Conservation (phyloP, 2,329 filamentous ascomycete genomes). For the Sarocladium kiliense region DNA sequence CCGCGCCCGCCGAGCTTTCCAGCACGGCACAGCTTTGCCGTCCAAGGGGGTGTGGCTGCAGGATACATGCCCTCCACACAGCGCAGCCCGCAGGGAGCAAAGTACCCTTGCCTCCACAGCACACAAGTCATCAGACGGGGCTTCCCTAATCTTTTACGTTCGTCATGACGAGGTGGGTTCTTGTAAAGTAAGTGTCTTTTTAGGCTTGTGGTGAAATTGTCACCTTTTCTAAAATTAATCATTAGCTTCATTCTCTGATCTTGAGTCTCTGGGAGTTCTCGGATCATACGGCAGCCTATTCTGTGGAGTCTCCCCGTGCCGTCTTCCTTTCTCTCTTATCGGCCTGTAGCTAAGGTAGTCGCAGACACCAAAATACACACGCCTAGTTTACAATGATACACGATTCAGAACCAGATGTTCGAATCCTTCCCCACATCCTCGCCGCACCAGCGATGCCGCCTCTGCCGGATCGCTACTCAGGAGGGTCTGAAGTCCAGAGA, state of each 20-base stretch:
- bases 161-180: too few relatives aligned
- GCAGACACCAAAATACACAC: too few relatives aligned
- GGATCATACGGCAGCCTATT: slow-evolving; percentile 8
- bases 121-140: too few relatives aligned
- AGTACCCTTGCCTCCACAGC: not conserved
- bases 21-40: slow-evolving; percentile 9
- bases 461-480: not conserved
- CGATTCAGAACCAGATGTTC: not conserved
- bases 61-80: not conserved
- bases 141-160: too few relatives aligned
- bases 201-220: not conserved
- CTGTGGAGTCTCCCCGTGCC: not conserved
- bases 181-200: not conserved
- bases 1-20: not conserved
- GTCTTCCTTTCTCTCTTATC: too few relatives aligned
- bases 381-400: not conserved
- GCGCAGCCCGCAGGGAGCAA: not conserved
- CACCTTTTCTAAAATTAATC: slow-evolving; percentile 3
- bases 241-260: not conserved
- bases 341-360: too few relatives aligned
- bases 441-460: slow-evolving; percentile 2
- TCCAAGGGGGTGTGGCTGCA: not conserved
- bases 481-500: not conserved
- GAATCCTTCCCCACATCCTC: not conserved
- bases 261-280: not conserved